Base-by-base conservation (phyloP, 208 protist species). In the Trypanosomatidae sp. region DNA sequence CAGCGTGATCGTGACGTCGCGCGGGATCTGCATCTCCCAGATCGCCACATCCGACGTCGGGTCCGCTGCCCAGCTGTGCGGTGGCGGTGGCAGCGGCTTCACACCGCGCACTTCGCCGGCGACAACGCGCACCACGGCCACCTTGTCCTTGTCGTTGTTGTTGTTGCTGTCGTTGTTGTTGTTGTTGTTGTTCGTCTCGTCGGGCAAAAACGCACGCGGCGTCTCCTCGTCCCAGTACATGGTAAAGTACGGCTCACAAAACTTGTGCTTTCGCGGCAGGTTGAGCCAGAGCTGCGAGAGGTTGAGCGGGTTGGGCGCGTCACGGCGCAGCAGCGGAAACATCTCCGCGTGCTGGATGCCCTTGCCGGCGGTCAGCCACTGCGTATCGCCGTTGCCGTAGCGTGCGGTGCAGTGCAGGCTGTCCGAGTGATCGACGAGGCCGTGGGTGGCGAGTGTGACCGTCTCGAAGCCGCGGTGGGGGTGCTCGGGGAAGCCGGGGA, bases 301-400 rank as follows among this genome's bases (percentile, higher is more conserved):
- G 48, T 66, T 52, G 33, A 58, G 46, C 37, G 44, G 35, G 50
- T 67, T 78, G 33, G 61, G 66, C 41, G 28, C 45, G 48, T 75
- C 44, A 2, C 37, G 22, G 47, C 54, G 35, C 19, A 71, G 48
- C 30, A 70, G 42, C 6, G 63, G 54, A 35, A 83, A 85, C 56
- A 84, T 82, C 47, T 95, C 84, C 24, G 52, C 33, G 64, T 96
- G 90, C 38, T 95, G 59, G 15, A 96, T 79, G 19, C 88, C 92
- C 19, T 65, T 45, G 37, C 77, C 92, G 2, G 92, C 87, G 3
- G 87, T 96, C 77, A 95, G 92, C 82, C 87, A 94, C 64, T 97
- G 90, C 44, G 88, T 78, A 23, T 78, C 68, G 10, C 90, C 90
- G 3, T 71, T 45, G 16, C 61, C 47, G 33, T 94, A 72, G 16